Evolutionary conservation across 768 basidiomycete genomes (phyloP).

Genomic region (Phlebiopsis gigantea): DNA sequence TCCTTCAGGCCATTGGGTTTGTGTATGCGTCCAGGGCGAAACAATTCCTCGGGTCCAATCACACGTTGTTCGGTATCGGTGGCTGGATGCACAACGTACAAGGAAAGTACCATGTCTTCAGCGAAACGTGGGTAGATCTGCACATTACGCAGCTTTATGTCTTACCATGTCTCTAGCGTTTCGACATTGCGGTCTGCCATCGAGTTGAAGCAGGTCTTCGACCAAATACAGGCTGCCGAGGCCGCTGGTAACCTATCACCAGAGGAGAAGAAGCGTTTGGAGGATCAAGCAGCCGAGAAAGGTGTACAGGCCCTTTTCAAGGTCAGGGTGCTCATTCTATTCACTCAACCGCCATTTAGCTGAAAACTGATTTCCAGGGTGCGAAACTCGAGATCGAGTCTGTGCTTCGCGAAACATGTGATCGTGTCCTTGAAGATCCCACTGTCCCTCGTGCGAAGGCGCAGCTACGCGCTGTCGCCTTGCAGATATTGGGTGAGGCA

Average conservation of each 20-base stretch:
- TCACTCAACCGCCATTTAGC: neutral
- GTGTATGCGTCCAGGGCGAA: constrained; percentile 81
- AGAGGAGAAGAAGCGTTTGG: constrained; percentile 76
- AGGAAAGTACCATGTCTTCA: constrained; percentile 90
- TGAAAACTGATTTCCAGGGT: constrained; percentile 41
- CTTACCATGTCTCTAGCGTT: constrained; percentile 40
- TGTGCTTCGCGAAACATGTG: constrained; percentile 83
- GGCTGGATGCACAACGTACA: constrained; percentile 93
- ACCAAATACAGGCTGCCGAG: constrained; percentile 89
- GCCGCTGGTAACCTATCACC: constrained; percentile 72
- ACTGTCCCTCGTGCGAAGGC: constrained; percentile 50
- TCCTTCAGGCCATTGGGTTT: constrained; percentile 82
- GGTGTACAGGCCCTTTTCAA: constrained; percentile 89
- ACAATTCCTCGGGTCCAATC: constrained; percentile 70
- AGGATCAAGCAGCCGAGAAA: constrained; percentile 92
- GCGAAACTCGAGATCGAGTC: constrained; percentile 91
- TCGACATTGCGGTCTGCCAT: constrained; percentile 83
- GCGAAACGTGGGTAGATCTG: constrained; percentile 71
- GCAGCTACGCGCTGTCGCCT: constrained; percentile 68
- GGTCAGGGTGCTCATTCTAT: constrained; percentile 32
- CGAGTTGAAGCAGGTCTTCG: constrained; percentile 85
- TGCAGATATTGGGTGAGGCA: constrained; percentile 82
- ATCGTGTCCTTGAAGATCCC: constrained; percentile 64
- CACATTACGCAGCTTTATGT: neutral
- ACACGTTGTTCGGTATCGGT: constrained; percentile 73